Base-by-base conservation (phyloP, 768 basidiomycete species). In the Porphyrellus cyaneotinctus region DNA sequence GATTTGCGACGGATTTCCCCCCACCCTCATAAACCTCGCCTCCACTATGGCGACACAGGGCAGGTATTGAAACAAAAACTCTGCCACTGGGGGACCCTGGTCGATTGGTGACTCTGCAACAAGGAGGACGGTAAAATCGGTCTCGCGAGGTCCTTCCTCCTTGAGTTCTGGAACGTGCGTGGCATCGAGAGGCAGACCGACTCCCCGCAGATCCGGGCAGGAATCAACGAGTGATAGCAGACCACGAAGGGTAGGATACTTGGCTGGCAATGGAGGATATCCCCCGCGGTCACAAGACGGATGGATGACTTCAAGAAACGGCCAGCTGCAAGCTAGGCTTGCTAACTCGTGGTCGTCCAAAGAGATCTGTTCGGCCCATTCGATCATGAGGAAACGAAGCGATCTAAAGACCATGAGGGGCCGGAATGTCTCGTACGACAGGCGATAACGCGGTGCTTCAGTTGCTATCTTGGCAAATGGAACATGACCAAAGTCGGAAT, bases 131-230 rank as follows among this genome's bases (percentile, higher is more conserved):
- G 17, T n/a, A 36, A 36, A 36, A 7, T n/a, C 35, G 6, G 49
- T 51, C n/a, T 47, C 17, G 8, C 43, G 32, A 6, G 47, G 13
- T 2, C 33, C 24, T 23, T 31, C 18, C 2, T 37, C 50, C 17
- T 49, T 8, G 23, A 39, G 30, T 31, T 18, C 32, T 15, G 56
- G 60, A 3, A 62, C 41, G 6, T 58, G 2, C 39, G 49, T 44
- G 6, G 57, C 60, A 14, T 62, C 60, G 13, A 62, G 26, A 6
- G 53, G 36, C 0, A 59, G 28, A 20, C 24, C 28, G 39, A 58
- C 17, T 3, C 7, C 26, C 7, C n/a, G 1, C 18, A 62, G 28
- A 1, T 37, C 8, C 1, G 50, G 45, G 22, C 42, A 59, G 1
- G 24, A 12, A 2, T 35, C 15, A 26, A 47, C 35, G 35, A 62